Conservation (phyloP, 208 protist genomes). For the Trypanosoma congolense region DNA sequence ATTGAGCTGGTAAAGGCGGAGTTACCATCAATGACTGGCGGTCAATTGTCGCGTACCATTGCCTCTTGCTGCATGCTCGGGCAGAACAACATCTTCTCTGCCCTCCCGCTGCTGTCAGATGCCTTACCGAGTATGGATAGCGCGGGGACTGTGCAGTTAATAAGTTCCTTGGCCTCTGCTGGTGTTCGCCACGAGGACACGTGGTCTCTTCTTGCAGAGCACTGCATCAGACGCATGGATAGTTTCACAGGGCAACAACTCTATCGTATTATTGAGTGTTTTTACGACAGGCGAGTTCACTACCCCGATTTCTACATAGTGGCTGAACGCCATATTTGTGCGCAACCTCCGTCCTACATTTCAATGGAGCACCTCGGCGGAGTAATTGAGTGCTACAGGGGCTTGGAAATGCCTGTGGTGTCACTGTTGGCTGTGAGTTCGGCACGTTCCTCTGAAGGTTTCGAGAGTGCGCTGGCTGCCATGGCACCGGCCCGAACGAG, state of each 20-base stretch:
- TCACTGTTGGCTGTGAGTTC: slow-evolving; percentile 43
- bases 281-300: slow-evolving; percentile 49
- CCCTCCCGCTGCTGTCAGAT: slow-evolving; percentile 49
- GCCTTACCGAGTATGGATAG: slow-evolving; percentile 36
- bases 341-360: slow-evolving; percentile 40
- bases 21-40: slow-evolving; percentile 43
- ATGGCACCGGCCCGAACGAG: slow-evolving; percentile 14
- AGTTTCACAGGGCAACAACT: slow-evolving; percentile 60
- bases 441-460: slow-evolving; percentile 26
- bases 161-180: slow-evolving; percentile 45
- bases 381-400: slow-evolving; percentile 62
- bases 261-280: slow-evolving; percentile 43
- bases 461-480: slow-evolving; percentile 36
- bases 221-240: slow-evolving; percentile 63
- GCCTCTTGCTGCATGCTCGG: slow-evolving; percentile 65
- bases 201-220: slow-evolving; percentile 69
- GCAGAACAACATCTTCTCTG: slow-evolving; percentile 39
- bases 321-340: slow-evolving; percentile 52
- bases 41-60: slow-evolving; percentile 53
- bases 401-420: slow-evolving; percentile 53
- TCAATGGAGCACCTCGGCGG: slow-evolving; percentile 45
- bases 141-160: slow-evolving; percentile 29
- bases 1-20: slow-evolving; percentile 46
- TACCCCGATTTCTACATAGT: slow-evolving; percentile 79
- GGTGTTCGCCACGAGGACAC: slow-evolving; percentile 58